Conservation (phyloP, 352 stramenopile species). For the Globisporangium splendens region DNA sequence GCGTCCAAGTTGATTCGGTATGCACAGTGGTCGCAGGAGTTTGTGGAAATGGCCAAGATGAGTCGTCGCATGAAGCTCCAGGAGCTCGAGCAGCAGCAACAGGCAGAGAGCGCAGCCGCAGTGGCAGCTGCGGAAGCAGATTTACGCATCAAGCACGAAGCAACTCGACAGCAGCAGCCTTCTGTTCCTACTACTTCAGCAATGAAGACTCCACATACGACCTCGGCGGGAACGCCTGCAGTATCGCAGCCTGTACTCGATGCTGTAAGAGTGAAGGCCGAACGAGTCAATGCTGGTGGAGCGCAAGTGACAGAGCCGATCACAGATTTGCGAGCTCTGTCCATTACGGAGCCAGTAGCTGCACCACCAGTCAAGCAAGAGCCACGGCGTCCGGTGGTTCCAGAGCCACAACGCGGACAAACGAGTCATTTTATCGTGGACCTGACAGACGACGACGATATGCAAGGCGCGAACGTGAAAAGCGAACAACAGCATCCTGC, state of each 20-base stretch:
- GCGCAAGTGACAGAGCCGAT: neutral
- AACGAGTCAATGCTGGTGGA: neutral
- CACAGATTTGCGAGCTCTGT: neutral
- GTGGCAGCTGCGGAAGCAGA: no score
- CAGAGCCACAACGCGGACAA: conserved; percentile 7
- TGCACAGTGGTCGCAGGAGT: conserved; percentile 37
- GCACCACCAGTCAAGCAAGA: neutral
- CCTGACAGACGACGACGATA: conserved; percentile 25
- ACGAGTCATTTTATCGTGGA: conserved; percentile 18
- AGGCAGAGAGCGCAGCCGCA: neutral
- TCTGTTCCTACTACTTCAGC: no score
- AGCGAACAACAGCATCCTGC: conserved; percentile 1
- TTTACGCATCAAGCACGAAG: conserved; percentile 4
- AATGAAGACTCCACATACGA: no score
- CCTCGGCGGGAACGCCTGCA: neutral
- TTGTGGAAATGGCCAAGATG: conserved; percentile 45
- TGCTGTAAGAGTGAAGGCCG: neutral
- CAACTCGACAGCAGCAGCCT: neutral
- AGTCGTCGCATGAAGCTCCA: conserved; percentile 18
- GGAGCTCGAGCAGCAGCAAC: conserved; percentile 5
- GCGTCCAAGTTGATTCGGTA: conserved; percentile 39
- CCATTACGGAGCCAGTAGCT: neutral
- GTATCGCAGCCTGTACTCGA: neutral
- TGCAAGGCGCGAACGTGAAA: neutral
- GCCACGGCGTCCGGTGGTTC: neutral